Base-by-base conservation (phyloP, 768 basidiomycete species). In the Pisolithus microcarpus region DNA sequence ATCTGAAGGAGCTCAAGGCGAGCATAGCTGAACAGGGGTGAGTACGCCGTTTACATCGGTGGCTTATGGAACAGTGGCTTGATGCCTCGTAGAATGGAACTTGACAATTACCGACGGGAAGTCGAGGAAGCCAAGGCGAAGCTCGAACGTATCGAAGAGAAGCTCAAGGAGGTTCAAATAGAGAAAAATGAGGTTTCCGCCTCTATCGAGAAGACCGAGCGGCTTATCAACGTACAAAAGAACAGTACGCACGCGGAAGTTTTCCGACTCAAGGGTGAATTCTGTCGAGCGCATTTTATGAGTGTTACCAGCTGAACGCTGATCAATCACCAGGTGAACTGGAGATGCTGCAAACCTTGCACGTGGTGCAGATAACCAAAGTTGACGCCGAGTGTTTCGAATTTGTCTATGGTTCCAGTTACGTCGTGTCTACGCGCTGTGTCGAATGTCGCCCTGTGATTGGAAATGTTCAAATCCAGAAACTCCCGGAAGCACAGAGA, bases 1-100 rank as follows among this genome's bases (percentile, higher is more conserved):
- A 87, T 60, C 69, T 91, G 46, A 82, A 76, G 54, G 88, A 90
- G 59, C 71, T 91, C 54, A 90, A 88, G 61, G 74, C 72, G 13
- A 81, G 83, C 4, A 84, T 91, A 50, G 77, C 85, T 7, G 89
- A 90, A 58, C 89, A 91, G 70, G 81, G 80, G 88, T 90, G 57
- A 21, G 76, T 63, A 18, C 46, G 2, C 39, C 7, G 34, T 50
- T 43, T 28, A n/a, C 36, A n/a, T 39, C 23, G 46, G 34, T 11
- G 39, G 13, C 5, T 13, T 15, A 34, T 34, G 11, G 34, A 10
- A 34, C 34, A 5, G 34, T 13, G 13, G 34, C 24, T 31, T 31
- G 16, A 10, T 16, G 43, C 34, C 37, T 31, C 40, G 18, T 45
- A 91, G 88, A 57, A 73, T 78, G 42, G 84, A 84, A 58, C 74